Base-by-base conservation (phyloP, 1,139 yeast species). In the Hyphopichia wangnamkhiaoensis region DNA sequence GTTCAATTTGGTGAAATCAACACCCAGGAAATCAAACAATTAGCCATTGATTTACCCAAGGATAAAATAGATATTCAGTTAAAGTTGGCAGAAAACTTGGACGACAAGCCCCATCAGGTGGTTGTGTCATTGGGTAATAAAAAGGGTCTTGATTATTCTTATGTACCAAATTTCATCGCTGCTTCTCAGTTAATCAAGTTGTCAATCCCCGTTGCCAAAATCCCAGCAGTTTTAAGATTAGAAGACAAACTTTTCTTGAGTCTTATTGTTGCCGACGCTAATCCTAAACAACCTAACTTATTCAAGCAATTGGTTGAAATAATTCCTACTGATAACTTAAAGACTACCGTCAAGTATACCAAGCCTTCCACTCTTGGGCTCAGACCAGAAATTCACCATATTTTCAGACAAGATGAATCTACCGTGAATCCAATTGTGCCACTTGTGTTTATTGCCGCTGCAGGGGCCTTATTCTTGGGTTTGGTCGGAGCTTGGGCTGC, bases 351-450 rank as follows among this genome's bases (percentile, higher is more conserved):
- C 33, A 53, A 53, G 7, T 57, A 68, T 43, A 50, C 45, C 9
- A 54, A 61, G 41, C 62, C 73, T n/a, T 45, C 48, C 30, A 69
- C 76, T 53, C 63, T 79, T 43, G 82, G 76, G 2, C 56, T 68
- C 21, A 65, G 74, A 58, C 82, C 85, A 6, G 95, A 86, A 61
- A 85, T 90, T 50, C 69, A 69, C 48, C 95, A 89, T 59, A 63
- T 69, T 35, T 90, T 90, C 71, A 74, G 72, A 44, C 56, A 66
- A 5, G 77, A 79, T 20, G 82, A 84, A 29, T 61, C 63, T 35
- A 79, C 82, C 17, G 82, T 82, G 9, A 69, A 79, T 42, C 60
- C 81, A 9, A 45, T 71, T 2, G 49, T 86, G 32, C 87, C 95
- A 1, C 43, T 74, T 17, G 56, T 69, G 1, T 85, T 87, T 53